Evolutionary conservation across 2,329 filamentous ascomycete genomes (phyloP).

Genomic region (Torrubiella hemipterigena): DNA sequence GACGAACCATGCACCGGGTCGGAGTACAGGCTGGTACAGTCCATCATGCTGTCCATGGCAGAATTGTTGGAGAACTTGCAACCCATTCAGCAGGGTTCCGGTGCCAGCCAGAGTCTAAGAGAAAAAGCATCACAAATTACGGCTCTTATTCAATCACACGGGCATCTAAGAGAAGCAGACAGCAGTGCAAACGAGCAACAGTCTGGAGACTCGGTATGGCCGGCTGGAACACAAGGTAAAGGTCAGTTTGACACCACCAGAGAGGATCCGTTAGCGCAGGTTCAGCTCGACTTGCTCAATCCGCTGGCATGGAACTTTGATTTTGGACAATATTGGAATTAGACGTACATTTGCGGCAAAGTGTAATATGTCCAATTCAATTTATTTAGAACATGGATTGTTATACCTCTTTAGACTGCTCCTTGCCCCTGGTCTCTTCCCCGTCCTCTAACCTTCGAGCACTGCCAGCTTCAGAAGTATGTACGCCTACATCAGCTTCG

Average conservation of each 20-base stretch:
- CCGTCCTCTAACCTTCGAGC: constrained; percentile 1
- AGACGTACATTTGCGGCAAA: not conserved
- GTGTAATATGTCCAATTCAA: not conserved
- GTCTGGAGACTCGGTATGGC: not conserved
- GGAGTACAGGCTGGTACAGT: constrained; percentile 1
- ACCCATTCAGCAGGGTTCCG: not conserved
- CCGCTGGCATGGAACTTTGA: constrained; percentile 10
- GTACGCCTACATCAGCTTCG: constrained; percentile 6
- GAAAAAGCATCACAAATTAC: constrained; percentile 1
- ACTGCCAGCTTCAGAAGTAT: not conserved
- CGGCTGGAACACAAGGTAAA: not conserved
- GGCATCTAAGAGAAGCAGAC: not conserved
- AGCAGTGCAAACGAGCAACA: not conserved
- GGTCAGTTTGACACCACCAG: not conserved
- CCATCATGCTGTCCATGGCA: constrained; percentile 1
- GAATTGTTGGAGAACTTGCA: constrained; percentile 1
- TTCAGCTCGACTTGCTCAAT: constrained; percentile 39
- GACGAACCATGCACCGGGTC: constrained; percentile 1
- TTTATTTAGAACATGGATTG: not conserved
- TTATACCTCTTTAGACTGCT: not conserved
- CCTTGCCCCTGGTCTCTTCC: not conserved
- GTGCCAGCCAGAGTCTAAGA: not conserved
- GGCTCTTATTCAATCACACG: not conserved
- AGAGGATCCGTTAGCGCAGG: constrained; percentile 18
- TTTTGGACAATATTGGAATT: constrained; percentile 4